phyloP scores from a whole-genome alignment of 2,329 filamentous ascomycete species.

The Cryoendolithus antarcticus region DNA sequence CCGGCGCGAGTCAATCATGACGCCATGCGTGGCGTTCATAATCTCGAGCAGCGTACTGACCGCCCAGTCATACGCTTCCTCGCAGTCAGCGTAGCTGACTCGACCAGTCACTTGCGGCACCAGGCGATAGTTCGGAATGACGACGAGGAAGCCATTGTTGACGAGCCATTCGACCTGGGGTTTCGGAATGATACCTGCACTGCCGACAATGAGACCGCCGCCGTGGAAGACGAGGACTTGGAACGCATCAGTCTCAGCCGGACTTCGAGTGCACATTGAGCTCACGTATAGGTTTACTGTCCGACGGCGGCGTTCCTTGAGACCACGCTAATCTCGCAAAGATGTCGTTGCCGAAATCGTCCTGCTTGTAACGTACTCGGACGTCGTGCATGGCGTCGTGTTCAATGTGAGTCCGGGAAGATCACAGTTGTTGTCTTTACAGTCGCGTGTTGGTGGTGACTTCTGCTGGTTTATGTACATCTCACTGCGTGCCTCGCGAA shows the following conservation, averaged over 20 bases:
- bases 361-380: slow-evolving; percentile 8
- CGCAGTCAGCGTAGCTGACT: slow-evolving; percentile 23
- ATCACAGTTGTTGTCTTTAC: too few relatives aligned
- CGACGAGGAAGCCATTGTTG: slow-evolving; percentile 10
- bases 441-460: too few relatives aligned
- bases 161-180: slow-evolving; percentile 10
- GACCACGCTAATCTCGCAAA: slow-evolving; percentile 9
- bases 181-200: slow-evolving; percentile 10
- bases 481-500: too few relatives aligned
- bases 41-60: slow-evolving; percentile 19
- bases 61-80: slow-evolving; percentile 26
- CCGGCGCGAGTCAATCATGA: slow-evolving; percentile 19
- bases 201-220: slow-evolving; percentile 11
- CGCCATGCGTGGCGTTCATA: slow-evolving; percentile 5
- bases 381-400: slow-evolving; percentile 7
- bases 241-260: neutral
- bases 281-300: slow-evolving; percentile 9
- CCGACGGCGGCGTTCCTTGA: neutral
- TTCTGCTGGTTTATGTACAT: too few relatives aligned
- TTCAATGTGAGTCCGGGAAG: too few relatives aligned
- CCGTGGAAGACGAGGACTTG: slow-evolving; percentile 10
- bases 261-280: neutral
- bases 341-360: slow-evolving; percentile 8
- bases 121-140: slow-evolving; percentile 19
- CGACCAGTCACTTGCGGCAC: slow-evolving; percentile 23